Evolutionary conservation across 2,329 filamentous ascomycete genomes (phyloP), one percentile per base, ranked within the genome.

Genomic region (Didymella pinodella): DNA sequence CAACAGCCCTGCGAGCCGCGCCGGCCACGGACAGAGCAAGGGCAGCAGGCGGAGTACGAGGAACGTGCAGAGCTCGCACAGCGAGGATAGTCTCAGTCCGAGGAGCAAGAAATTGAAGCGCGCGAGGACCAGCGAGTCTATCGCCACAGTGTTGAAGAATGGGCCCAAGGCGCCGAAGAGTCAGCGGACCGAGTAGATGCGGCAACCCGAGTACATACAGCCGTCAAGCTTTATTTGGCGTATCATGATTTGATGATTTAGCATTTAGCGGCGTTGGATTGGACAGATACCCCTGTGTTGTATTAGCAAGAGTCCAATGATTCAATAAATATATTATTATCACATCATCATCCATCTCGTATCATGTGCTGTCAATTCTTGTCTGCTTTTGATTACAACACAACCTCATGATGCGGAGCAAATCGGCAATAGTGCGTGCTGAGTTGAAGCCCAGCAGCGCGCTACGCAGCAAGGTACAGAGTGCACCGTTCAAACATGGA

Each of bases 1-100:
- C 57, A 79, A 77, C 36, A 81, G 71, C 44, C 81, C 81, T 14
- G 56, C 47, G 7, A 56, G 32, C 29, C 14, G 31, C 4, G 18
- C 20, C 0, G 62, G 44, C 14, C 44, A n/a, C 1, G 29, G 34
- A 2, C 26, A 36, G 4, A 54, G 36, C 16, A 18, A 40, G 11
- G 40, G 46, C 4, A 51, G 46, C 16, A 41, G 51, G 18, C 47
- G 25, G 14, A 45, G 31, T 14, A 40, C 18, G 5, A 36, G 36
- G 16, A 31, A 43, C 2, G 47, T 46, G n/a, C 48, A 52, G 20
- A 54, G 44, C 20, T 31, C 48, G 5, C 36, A 29, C 32, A 59
- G 57, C 47, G 47, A 49, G 28, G 34, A 47, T 18, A 48, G 50
- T 26, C n/a, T 57, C 7, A 53, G 43, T 1, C 58, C 32, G 49